Percentiles rank a stretch among this genome's conserved stretches.
Evolutionary conservation across 768 basidiomycete species (phyloP).

Genomic region (Phylloporus sp.): DNA sequence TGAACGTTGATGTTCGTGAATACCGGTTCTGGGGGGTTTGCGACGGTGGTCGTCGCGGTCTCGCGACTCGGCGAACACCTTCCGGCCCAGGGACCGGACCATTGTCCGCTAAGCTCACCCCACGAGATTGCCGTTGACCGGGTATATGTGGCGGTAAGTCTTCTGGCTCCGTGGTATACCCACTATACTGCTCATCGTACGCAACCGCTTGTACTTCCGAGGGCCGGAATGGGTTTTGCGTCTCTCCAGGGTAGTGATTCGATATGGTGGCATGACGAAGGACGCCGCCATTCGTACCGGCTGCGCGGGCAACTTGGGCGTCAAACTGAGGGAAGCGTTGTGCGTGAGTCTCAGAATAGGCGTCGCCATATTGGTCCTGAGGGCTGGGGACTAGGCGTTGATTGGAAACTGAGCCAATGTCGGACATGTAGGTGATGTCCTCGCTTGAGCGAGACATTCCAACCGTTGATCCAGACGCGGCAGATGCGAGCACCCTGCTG

Average conservation of each 20-base stretch:
- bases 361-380: constrained; percentile 31
- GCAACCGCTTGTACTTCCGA: constrained; percentile 40
- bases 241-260: constrained; percentile 43
- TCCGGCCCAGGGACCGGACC: constrained; percentile 80
- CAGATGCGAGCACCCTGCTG: constrained; percentile 48
- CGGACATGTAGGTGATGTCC: constrained; percentile 34
- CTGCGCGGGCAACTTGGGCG: constrained; percentile 38
- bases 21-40: constrained; percentile 67
- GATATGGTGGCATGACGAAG: constrained; percentile 38
- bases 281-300: constrained; percentile 35
- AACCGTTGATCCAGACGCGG: constrained; percentile 39
- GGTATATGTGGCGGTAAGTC: constrained; percentile 24
- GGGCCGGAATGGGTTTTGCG: constrained; percentile 55
- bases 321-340: constrained; percentile 35
- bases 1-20: constrained; percentile 56
- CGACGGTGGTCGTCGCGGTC: constrained; percentile 61
- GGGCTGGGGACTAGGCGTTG: constrained; percentile 41
- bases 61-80: constrained; percentile 75
- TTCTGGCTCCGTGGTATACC: constrained; percentile 36
- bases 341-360: constrained; percentile 16
- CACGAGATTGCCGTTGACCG: constrained; percentile 39
- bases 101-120: constrained; percentile 75
- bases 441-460: constrained; percentile 44
- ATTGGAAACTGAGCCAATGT: constrained; percentile 37
- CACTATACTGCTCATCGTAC: constrained; percentile 35